phyloP scores from a whole-genome alignment of 2,329 filamentous ascomycete genomes.

The Exophiala xenobiotica region DNA sequence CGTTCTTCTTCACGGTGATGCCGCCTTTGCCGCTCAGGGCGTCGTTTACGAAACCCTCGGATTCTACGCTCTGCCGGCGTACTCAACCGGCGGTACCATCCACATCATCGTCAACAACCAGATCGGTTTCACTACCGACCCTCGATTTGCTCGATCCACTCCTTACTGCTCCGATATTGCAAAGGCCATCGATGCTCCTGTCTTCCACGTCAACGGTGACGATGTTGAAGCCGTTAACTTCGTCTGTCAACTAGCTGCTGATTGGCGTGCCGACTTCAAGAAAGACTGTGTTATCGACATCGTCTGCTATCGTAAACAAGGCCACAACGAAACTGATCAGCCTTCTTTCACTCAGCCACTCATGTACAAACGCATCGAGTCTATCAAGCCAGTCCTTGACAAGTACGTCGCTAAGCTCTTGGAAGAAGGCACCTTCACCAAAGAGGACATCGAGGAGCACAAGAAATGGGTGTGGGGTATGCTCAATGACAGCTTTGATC shows the following conservation, averaged over 20 bases:
- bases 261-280: constrained; percentile 99
- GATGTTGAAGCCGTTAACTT: constrained; percentile 99
- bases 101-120: constrained; percentile 99
- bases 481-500: constrained; percentile 95
- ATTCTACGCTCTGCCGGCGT: constrained; percentile 91
- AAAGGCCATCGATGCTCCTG: constrained; percentile 95
- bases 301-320: constrained; percentile 98
- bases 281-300: constrained; percentile 97
- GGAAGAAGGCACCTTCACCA: constrained; percentile 89
- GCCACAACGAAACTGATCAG: constrained; percentile 99
- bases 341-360: constrained; percentile 98
- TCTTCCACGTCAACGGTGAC: constrained; percentile 99
- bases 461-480: constrained; percentile 99
- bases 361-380: constrained; percentile 97
- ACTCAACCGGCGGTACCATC: constrained; percentile 95
- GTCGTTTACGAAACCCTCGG: constrained; percentile 98
- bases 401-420: constrained; percentile 90
- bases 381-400: constrained; percentile 80
- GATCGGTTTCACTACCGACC: constrained; percentile 99
- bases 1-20: constrained; percentile 93
- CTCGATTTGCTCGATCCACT: constrained; percentile 93
- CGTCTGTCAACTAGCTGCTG: constrained; percentile 91
- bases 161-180: constrained; percentile 99
- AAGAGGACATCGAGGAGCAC: constrained; percentile 97
- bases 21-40: constrained; percentile 93